Base-by-base conservation (phyloP, 805 yeast genomes). In the Brettanomyces nanus region DNA sequence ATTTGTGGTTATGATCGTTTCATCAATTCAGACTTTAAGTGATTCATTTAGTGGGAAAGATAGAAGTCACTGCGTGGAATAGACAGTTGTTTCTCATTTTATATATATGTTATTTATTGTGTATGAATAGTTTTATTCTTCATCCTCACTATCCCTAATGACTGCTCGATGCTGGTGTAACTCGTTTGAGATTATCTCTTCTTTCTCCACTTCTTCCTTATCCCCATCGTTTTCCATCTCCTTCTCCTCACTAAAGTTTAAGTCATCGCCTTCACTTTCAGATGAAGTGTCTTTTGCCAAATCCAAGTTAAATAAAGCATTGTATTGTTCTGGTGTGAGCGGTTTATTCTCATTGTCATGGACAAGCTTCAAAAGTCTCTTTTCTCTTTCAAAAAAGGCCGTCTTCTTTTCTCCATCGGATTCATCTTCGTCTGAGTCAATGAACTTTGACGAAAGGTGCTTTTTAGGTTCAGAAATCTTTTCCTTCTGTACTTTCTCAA, bases 21-120 rank as follows among this genome's bases (percentile, higher is more conserved):
- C 95, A n/a, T 79, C 95, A 0, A 60, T 71, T 15, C 89, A 82
- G 65, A 84, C 94, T 1, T 66, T 85, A 3, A 42, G 67, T 13
- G 63, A 68, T 28, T 63, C 77, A 19, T 25, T 69, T 11, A 38
- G 40, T 21, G 64, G 58, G 7, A 62, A 58, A 9, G 70, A 59
- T 17, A 73, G 65, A 17, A 61, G 58, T 20, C 80, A 77, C 44
- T 79, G 85, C 56, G 63, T 59, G 13, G 52, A 38, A 35, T 54
- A 31, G 35, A 3, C 15, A 17, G n/a, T n/a, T n/a, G n/a, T n/a
- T n/a, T 19, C 14, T 17, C n/a, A 31, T 18, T 19, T 2, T 23
- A 17, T 21, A 21, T 19, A 31, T 31, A 25, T 18, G 22, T 23
- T 7, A 13, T 18, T 20, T 13, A 18, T 22, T 15, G 29, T 19